Conservation (phyloP, 768 basidiomycete species). For the Calocera cornea region DNA sequence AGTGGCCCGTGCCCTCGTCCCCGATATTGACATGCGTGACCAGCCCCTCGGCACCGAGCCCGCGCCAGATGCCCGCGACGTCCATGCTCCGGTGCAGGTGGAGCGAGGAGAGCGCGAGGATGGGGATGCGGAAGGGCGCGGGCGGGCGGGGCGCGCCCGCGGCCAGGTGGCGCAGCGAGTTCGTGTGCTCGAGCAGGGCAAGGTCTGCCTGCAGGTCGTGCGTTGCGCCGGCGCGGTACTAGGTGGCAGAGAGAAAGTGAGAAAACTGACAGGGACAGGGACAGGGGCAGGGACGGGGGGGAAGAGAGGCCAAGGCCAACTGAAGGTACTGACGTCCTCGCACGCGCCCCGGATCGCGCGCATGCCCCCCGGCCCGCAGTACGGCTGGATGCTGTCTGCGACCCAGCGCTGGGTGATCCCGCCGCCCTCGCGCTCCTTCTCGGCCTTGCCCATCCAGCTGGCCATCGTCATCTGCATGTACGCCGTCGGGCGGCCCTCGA, state of each 20-base stretch:
- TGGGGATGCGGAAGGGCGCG: conserved; percentile 10
- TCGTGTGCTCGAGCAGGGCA: not conserved
- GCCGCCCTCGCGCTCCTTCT: not conserved
- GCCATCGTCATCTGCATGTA: conserved; percentile 11
- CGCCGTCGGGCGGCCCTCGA: conserved; percentile 7
- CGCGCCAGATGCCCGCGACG: conserved; percentile 13
- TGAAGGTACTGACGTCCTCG: conserved; percentile 14
- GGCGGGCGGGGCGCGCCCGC: not conserved
- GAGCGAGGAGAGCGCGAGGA: conserved; percentile 12
- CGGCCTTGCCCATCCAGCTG: conserved; percentile 11
- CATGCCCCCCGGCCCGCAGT: conserved; percentile 10
- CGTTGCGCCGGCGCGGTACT: conserved; percentile 16
- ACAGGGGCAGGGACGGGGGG: not conserved
- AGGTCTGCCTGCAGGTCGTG: conserved; percentile 12
- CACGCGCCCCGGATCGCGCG: conserved; percentile 10
- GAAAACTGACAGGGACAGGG: not conserved
- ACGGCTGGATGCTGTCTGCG: conserved; percentile 11
- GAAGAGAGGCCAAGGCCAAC: too few species aligned
- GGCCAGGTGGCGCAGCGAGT: not conserved
- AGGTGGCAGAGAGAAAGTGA: too few species aligned
- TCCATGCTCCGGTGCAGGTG: conserved; percentile 13
- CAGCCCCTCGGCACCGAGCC: conserved; percentile 7
- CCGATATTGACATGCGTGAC: conserved; percentile 11
- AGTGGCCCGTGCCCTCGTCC: conserved; percentile 14
- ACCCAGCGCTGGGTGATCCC: conserved; percentile 9